phyloP scores from a whole-genome alignment of 2,329 filamentous ascomycete genomes.

The Ustulina deusta region DNA sequence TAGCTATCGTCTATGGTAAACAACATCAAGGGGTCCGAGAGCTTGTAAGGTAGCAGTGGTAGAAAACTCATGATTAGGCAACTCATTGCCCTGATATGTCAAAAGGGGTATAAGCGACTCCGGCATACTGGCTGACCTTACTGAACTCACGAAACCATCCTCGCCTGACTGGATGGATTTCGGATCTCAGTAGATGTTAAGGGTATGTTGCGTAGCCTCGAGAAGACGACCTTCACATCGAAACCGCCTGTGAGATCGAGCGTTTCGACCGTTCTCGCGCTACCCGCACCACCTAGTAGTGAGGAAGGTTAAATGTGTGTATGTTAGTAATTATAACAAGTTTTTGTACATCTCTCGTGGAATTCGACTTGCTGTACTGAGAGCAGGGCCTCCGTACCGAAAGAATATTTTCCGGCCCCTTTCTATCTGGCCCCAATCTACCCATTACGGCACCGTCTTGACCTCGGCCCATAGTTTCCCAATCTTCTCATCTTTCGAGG shows the following conservation, averaged over 20 bases:
- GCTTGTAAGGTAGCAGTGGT: neutral
- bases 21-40: neutral
- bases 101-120: neutral
- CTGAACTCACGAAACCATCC: constrained; percentile 71
- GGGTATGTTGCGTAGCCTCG: constrained; percentile 81
- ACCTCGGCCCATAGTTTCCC: constrained; percentile 73
- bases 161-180: constrained; percentile 76
- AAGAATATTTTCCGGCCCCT: constrained; percentile 83
- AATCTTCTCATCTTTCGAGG: constrained; percentile 65
- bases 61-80: too few species aligned
- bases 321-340: neutral
- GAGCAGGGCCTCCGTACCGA: constrained; percentile 75
- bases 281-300: constrained; percentile 75
- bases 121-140: constrained; percentile 53
- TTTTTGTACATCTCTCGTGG: neutral
- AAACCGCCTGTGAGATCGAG: constrained; percentile 81
- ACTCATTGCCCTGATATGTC: neutral
- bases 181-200: constrained; percentile 75
- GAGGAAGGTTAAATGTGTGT: constrained; percentile 65
- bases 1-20: neutral
- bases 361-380: constrained; percentile 66
- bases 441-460: constrained; percentile 77
- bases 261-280: constrained; percentile 79
- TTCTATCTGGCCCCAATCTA: constrained; percentile 80
- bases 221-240: constrained; percentile 72